These are phyloP conservation scores for Populus ilicifolia DNA, from an alignment of 345 rosid genomes.

Conservation along the genomic window DNA sequence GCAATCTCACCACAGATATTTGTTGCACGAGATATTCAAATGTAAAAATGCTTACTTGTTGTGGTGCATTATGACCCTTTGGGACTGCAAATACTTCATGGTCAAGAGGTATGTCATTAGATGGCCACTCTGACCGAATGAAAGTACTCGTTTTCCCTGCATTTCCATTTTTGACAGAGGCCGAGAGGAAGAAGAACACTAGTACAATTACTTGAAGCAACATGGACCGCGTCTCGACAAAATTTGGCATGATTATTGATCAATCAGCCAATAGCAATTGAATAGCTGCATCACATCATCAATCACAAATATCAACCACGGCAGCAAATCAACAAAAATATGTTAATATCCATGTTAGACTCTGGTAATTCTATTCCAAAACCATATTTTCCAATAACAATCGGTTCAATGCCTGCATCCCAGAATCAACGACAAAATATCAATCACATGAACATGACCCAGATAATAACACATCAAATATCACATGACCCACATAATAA, in stretches of 20 bases:
- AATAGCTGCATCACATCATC: neutral
- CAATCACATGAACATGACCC: neutral
- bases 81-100: constrained; percentile 68
- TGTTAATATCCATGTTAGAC: neutral
- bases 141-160: constrained; percentile 69
- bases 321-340: neutral
- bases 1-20: neutral
- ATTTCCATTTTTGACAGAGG: constrained; percentile 32
- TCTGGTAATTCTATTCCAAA: neutral
- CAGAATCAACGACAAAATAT: neutral
- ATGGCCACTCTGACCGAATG: constrained; percentile 76
- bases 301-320: neutral
- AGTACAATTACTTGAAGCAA: constrained; percentile 12
- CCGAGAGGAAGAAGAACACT: constrained; percentile 33
- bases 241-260: constrained; percentile 16
- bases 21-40: neutral
- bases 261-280: constrained; percentile 19
- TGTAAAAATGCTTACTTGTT: constrained; percentile 52
- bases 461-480: too few species aligned
- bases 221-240: constrained; percentile 22
- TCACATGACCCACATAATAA: neutral
- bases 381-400: neutral
- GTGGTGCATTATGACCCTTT: constrained; percentile 79
- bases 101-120: constrained; percentile 74
- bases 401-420: neutral